Evolutionary conservation across 106 monocot genomes (phyloP).

Genomic region (Dactylorhiza incarnata): DNA sequence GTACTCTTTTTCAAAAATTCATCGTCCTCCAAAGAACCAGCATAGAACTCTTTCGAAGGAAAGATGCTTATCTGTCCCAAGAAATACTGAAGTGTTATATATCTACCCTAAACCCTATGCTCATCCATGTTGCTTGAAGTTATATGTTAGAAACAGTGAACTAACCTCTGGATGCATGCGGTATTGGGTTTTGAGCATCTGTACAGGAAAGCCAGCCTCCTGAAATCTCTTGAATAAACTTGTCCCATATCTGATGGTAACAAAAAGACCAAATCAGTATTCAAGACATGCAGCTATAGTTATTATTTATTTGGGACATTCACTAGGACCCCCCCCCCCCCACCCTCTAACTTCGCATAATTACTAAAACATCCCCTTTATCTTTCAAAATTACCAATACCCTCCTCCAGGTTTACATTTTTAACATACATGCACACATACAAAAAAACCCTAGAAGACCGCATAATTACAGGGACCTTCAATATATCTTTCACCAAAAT

Average conservation of each 20-base stretch:
- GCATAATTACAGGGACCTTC: too few species aligned
- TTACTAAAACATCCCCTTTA: too few species aligned
- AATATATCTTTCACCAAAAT: too few species aligned
- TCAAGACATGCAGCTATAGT: neutral
- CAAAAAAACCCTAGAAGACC: too few species aligned
- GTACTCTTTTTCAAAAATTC: constrained; percentile 51
- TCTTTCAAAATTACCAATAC: too few species aligned
- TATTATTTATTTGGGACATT: too few species aligned
- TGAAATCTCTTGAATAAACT: constrained; percentile 99
- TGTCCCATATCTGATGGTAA: constrained; percentile 52
- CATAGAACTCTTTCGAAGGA: constrained; percentile 89
- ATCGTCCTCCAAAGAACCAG: constrained; percentile 65
- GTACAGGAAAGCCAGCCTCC: constrained; percentile 84
- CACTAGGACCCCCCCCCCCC: too few species aligned
- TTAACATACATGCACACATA: too few species aligned
- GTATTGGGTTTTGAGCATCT: constrained; percentile 92
- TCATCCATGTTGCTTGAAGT: neutral
- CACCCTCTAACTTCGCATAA: too few species aligned
- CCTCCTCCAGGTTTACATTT: too few species aligned
- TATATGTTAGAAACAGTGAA: neutral
- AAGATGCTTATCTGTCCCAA: constrained; percentile 74
- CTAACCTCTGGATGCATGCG: constrained; percentile 97
- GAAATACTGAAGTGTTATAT: constrained; percentile 1
- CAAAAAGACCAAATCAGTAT: constrained; percentile 8
- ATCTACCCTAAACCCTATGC: too few species aligned